Evolutionary conservation across 2,329 filamentous ascomycete species (phyloP), one percentile per base, ranked within the genome.

Genomic region (Huntiella savannae): DNA sequence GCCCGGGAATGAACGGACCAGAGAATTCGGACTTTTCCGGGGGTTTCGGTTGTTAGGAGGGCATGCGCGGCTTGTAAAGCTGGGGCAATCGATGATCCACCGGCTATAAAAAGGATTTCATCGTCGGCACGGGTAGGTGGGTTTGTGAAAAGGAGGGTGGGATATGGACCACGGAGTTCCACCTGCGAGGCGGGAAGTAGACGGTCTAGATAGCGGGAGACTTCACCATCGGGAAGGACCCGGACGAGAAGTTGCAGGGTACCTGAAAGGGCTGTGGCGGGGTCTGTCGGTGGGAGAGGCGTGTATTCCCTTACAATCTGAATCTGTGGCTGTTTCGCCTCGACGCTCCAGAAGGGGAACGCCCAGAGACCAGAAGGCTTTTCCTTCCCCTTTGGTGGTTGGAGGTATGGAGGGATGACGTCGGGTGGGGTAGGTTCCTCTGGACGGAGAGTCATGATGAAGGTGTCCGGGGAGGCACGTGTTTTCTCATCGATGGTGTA

Each of bases 251-350:
- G 78, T 6, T 80, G 69, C 46, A 94, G 56, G 2, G 64, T 58
- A 36, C 67, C 62, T 33, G 56, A 55, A n/a, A 59, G 54, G 1
- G 54, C 55, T 2, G 60, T 55, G 11, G 57, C 54, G 4, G 44
- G 53, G 1, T 50, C 45, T 0, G 53, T 19, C 0, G 75, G 70
- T 0, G 85, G 88, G 0, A 98, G 66, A 1, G 88, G 86, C 3
- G 91, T 96, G 62, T 98, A 98, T 49, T 85, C 78, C 51, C 91
- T 68, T 38, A 84, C 83, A 54, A 98, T 93, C 62, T 95, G 87
- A 48, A 96, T 64, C 59, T 94, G 79, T 2, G 91, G 91, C 63
- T 96, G 91, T 63, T 93, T 94, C 57, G 94, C 77, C 64, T 95
- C 82, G 33, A 96, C 79, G 52, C 80, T 86, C 81, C 85, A 93